Evolutionary conservation across 495 filamentous ascomycete genomes (phyloP), one percentile per base, ranked within the genome.

Genomic region (Massariosphaeria phaeospora): DNA sequence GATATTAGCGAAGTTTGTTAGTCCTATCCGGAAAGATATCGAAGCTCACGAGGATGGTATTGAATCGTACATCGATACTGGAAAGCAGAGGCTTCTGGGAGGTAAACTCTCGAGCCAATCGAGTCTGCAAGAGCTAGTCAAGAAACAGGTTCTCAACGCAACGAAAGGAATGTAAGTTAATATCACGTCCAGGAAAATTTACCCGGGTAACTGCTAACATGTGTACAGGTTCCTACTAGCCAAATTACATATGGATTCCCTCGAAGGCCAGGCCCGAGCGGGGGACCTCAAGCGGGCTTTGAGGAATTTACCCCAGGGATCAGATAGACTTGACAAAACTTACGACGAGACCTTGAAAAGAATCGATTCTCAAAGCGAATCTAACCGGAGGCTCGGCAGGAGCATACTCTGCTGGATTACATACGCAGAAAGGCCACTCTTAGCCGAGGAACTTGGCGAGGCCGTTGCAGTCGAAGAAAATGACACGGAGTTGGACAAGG

Each of bases 341-440:
- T 82, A 81, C 51, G 62, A 69, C 6, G 40, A 68, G 26, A 67
- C 71, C 0, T 72, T 79, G 63, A 30, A 66, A 12, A 56, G 76
- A 33, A 76, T 83, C 25, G 48, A 72, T 3, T 58, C 57, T 1
- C 73, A 77, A 43, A 9, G 29, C 0, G 13, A 39, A 4, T 65
- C 60, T 1, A 26, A 66, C 24, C n/a, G 17, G n/a, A 41, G 66
- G 0, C 62, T 73, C 25, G 77, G 74, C 0, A 65, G 48, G 17
- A 49, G 63, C 18, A 66, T 72, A 10, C 49, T 81, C 1, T 61
- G 56, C 1, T 81, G 78, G 78, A 68, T 83, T 15, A 62, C 61
- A 0, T 73, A 55, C 52, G 66, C 76, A 1, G 56, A 49, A 25
- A 59, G 73, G 47, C 68, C 67, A 4, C 56, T 84, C 1, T 69